Conservation (phyloP, 2,329 filamentous ascomycete genomes). For the Trichoderma citrinoviride region DNA sequence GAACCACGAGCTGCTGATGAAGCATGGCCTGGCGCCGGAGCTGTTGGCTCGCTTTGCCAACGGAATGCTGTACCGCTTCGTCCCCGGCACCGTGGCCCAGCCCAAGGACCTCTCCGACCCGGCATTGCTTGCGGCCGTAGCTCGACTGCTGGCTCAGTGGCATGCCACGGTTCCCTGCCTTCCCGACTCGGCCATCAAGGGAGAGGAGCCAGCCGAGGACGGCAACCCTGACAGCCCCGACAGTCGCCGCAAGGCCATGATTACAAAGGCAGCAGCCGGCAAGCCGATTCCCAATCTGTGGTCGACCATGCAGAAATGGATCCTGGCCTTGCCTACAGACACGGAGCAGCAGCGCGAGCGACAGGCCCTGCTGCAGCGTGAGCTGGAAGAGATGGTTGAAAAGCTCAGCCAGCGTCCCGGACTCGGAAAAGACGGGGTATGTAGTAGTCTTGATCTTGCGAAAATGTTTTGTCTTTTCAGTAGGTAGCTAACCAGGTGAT, state of each 20-base stretch:
- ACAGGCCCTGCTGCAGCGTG: conserved; percentile 66
- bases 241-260: conserved; percentile 39
- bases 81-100: conserved; percentile 75
- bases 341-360: conserved; percentile 68
- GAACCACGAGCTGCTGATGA: conserved; percentile 83
- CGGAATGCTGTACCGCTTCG: conserved; percentile 90
- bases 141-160: conserved; percentile 85
- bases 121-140: conserved; percentile 77
- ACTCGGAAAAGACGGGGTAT: conserved; percentile 70
- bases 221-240: conserved; percentile 38
- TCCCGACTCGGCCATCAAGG: conserved; percentile 31
- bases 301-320: conserved; percentile 97
- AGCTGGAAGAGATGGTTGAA: conserved; percentile 67
- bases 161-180: conserved; percentile 71
- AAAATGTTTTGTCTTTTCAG: background rate
- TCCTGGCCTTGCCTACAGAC: conserved; percentile 72
- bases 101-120: conserved; percentile 76
- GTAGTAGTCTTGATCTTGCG: conserved; percentile 27
- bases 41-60: conserved; percentile 92
- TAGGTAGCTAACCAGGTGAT: background rate
- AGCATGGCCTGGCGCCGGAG: conserved; percentile 76
- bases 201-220: conserved; percentile 31
- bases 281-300: conserved; percentile 83
- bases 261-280: conserved; percentile 56
- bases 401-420: conserved; percentile 75